These are phyloP conservation scores for Lathyrus sativus DNA, from an alignment of 306 rosid genomes.

Conservation along the genomic window DNA sequence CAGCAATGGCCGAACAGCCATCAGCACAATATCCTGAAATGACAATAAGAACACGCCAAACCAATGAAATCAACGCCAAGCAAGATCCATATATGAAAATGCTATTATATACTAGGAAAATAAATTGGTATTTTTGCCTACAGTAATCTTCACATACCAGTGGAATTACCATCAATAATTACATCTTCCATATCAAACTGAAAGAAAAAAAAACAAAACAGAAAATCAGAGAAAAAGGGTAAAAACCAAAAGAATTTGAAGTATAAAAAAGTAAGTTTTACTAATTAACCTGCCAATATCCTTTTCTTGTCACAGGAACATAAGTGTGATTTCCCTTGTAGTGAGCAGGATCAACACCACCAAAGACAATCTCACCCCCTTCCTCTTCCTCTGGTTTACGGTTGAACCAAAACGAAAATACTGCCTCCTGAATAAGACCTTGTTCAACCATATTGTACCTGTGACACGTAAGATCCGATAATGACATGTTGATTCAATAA, in stretches of 20 bases:
- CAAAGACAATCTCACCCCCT: constrained; percentile 97
- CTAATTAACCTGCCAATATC: constrained; percentile 90
- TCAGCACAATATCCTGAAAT: constrained; percentile 70
- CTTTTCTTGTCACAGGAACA: constrained; percentile 81
- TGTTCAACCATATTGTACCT: constrained; percentile 92
- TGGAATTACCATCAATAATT: constrained; percentile 63
- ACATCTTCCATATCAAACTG: constrained; percentile 92
- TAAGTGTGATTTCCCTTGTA: constrained; percentile 78
- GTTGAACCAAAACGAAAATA: constrained; percentile 95
- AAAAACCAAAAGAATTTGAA: not conserved
- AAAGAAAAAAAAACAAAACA: constrained; percentile 3
- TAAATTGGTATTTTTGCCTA: not conserved
- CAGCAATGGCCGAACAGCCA: constrained; percentile 87
- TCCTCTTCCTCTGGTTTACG: constrained; percentile 69
- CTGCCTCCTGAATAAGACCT: constrained; percentile 73
- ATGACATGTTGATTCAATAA: not conserved
- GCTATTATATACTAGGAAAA: constrained; percentile 17
- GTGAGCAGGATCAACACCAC: constrained; percentile 90
- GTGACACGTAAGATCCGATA: constrained; percentile 33
- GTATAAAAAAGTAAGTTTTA: not conserved
- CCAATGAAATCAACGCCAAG: constrained; percentile 10
- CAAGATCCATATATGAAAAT: not conserved
- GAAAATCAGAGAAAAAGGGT: constrained; percentile 4
- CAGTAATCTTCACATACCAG: constrained; percentile 56
- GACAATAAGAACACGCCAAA: constrained; percentile 37